Evolutionary conservation across 2,329 filamentous ascomycete genomes (phyloP), one percentile per base, ranked within the genome.

Genomic region (Cryphonectria nitschkei): DNA sequence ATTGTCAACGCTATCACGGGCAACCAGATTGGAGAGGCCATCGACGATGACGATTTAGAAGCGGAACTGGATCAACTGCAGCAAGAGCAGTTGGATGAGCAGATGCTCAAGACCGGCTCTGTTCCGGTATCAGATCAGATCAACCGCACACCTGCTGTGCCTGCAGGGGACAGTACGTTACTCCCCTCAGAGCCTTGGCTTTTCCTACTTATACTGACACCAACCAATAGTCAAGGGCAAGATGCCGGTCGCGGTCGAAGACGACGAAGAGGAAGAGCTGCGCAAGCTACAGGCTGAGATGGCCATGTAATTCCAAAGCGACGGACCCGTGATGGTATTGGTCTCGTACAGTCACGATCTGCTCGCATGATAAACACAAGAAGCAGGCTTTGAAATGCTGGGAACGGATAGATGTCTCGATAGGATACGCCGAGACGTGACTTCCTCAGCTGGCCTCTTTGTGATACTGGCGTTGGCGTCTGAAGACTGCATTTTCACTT

Each of bases 251-350:
- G 82, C 83, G 73, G 80, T 81, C 75, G 94, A 97, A 81, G 95
- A 98, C 81, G 95, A 98, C 86, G 96, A 98, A 79, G 95, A 98
- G 81, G 95, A 92, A 77, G 95, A 98, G 84, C 85, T 98, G 78
- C 89, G 92, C 82, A 98, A 96, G 83, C 82, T 99, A 76, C 94
- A 97, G 80, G 95, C 94, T 50, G 95, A 98, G 82, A 98, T 98
- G 95, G 95, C 95, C 75, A 97, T 98, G 92, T 97, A 78, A 86
- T 37, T 11, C 58, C 9, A 41, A 60, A 26, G 37, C 46, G 32
- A 58, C 46, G 32, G 63, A 34, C 50, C 26, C 29, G 34, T 43
- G 32, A 71, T 3, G 34, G 61, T 43, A 62, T 54, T 16, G 56
- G 34, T 39, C 46, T 26, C 41, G 41, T 52, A 61, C 16, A 34